These are phyloP conservation scores for Citrus mangshanensis DNA, from an alignment of 345 rosid species.

Conservation along the genomic window DNA sequence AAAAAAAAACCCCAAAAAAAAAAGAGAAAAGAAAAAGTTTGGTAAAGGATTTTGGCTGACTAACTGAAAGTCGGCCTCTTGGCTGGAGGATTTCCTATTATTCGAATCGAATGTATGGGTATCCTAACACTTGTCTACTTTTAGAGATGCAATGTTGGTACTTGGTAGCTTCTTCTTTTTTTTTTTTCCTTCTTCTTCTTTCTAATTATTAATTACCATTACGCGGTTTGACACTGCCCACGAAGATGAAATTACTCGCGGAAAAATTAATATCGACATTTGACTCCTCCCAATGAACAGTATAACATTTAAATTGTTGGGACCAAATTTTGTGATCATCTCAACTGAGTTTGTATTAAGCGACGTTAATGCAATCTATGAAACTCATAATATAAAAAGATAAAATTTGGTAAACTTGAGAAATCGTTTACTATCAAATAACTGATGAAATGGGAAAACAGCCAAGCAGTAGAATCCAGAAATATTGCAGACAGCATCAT, in stretches of 20 bases:
- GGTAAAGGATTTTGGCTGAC: neutral
- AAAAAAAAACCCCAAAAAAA: too few species aligned
- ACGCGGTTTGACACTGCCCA: neutral
- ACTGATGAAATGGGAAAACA: neutral
- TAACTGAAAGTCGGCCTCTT: neutral
- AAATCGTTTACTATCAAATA: neutral
- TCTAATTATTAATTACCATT: neutral
- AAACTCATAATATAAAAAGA: neutral
- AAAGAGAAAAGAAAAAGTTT: neutral
- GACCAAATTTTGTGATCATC: too few species aligned
- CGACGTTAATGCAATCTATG: too few species aligned
- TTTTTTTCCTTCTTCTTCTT: too few species aligned
- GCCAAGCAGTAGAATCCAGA: neutral
- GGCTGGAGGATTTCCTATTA: conserved; percentile 1
- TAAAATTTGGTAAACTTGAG: neutral
- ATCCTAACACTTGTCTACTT: conserved; percentile 2
- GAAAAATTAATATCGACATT: neutral
- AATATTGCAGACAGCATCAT: neutral
- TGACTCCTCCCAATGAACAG: neutral
- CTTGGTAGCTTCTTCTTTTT: neutral
- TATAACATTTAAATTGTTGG: too few species aligned
- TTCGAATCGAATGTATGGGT: neutral
- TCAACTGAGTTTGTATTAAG: too few species aligned
- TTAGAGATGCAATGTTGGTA: neutral
- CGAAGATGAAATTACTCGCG: neutral